Percentiles rank a stretch among this genome's conserved stretches.
phyloP scores from a whole-genome alignment of 31 red algal species.

The Asparagopsis taxiformis region DNA sequence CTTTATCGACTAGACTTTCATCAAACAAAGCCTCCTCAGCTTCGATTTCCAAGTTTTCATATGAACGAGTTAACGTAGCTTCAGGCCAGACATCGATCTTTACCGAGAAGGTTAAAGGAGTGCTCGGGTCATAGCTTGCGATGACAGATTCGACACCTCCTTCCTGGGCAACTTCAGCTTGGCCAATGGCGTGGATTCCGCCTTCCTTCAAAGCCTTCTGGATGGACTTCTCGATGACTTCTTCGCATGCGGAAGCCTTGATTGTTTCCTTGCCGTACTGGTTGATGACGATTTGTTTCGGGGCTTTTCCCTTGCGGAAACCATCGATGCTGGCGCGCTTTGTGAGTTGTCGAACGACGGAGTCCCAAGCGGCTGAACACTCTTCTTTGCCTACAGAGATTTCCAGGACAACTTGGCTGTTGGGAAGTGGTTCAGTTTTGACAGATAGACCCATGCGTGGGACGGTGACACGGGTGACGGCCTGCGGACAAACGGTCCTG shows the following conservation, averaged over 20 bases:
- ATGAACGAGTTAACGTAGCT: slow-evolving; percentile 59
- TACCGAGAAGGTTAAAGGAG: slow-evolving; percentile 70
- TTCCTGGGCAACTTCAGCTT: slow-evolving; percentile 55
- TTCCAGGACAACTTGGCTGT: slow-evolving; percentile 52
- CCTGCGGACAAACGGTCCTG: not conserved
- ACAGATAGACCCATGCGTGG: slow-evolving; percentile 58
- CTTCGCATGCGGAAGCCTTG: slow-evolving; percentile 70
- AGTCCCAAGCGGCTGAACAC: slow-evolving; percentile 64
- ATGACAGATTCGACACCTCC: slow-evolving; percentile 73
- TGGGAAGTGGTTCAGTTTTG: slow-evolving; percentile 51
- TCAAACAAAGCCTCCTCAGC: slow-evolving; percentile 79
- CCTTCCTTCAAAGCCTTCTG: slow-evolving; percentile 63
- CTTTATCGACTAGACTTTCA: slow-evolving; percentile 81
- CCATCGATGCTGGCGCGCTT: slow-evolving; percentile 76
- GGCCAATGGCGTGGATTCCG: slow-evolving; percentile 68
- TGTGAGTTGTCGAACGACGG: slow-evolving; percentile 56
- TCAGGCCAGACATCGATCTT: slow-evolving; percentile 96
- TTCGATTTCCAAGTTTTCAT: slow-evolving; percentile 60
- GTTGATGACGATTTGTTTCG: slow-evolving; percentile 85
- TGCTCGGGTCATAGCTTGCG: slow-evolving; percentile 47
- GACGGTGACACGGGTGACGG: not conserved
- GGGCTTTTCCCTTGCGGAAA: slow-evolving; percentile 92
- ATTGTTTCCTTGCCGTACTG: slow-evolving; percentile 81
- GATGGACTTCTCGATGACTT: slow-evolving; percentile 84
- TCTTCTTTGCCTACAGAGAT: slow-evolving; percentile 66